Evolutionary conservation across 2,329 filamentous ascomycete species (phyloP).

Genomic region (Cryphonectria radicalis): DNA sequence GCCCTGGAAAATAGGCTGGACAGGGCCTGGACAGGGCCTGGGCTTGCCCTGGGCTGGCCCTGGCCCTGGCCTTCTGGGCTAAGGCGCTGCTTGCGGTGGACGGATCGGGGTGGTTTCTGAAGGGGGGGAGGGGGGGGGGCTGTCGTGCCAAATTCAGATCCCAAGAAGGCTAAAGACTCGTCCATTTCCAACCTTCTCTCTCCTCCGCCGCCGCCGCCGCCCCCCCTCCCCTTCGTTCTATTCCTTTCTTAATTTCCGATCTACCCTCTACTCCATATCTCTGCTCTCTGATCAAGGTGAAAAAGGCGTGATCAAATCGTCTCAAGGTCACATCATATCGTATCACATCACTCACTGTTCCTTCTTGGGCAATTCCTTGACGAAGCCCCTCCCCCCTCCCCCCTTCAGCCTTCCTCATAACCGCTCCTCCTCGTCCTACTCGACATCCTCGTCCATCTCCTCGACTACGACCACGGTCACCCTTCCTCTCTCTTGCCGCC

Average conservation of each 20-base stretch:
- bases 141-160: not conserved
- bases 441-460: conserved; percentile 17
- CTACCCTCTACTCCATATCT: not conserved
- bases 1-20: not conserved
- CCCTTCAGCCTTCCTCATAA: conserved; percentile 17
- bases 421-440: conserved; percentile 30
- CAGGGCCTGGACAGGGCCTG: not conserved
- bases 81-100: not conserved
- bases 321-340: not conserved
- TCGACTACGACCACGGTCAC: not conserved
- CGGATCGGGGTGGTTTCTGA: not conserved
- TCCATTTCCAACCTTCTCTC: not conserved
- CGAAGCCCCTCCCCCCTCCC: not conserved
- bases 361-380: not conserved
- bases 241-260: conserved; percentile 7
- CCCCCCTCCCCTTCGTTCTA: not conserved
- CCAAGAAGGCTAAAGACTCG: not conserved
- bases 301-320: not conserved
- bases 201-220: not conserved
- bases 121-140: not conserved
- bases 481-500: not conserved
- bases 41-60: not conserved
- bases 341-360: not conserved
- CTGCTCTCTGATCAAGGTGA: not conserved
- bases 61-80: not conserved